Percentiles rank a stretch among this genome's conserved stretches.
Conservation (phyloP, 768 basidiomycete genomes). For the Paxillus ammoniavirescens region DNA sequence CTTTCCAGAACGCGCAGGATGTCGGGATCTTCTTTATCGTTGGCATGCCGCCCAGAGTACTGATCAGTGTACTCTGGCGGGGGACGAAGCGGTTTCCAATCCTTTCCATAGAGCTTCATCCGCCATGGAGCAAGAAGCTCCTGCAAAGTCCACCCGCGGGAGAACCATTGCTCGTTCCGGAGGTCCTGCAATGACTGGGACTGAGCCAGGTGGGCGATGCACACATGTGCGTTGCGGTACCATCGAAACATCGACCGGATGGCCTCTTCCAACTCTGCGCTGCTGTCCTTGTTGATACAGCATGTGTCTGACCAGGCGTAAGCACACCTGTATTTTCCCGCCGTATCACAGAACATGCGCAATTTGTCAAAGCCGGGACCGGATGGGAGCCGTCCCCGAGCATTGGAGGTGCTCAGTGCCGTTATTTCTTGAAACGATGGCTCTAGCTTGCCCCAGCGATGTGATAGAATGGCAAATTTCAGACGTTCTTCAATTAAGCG, state of each 20-base stretch:
- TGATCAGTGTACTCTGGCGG: no score
- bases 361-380: constrained; percentile 28
- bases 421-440: constrained; percentile 25
- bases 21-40: constrained; percentile 22
- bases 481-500: constrained; percentile 20
- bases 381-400: constrained; percentile 17
- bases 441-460: constrained; percentile 24
- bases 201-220: constrained; percentile 22
- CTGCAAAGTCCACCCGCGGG: constrained; percentile 20
- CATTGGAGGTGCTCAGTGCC: constrained; percentile 10
- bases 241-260: constrained; percentile 24
- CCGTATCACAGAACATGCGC: constrained; percentile 26
- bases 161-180: constrained; percentile 23
- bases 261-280: constrained; percentile 27
- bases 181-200: constrained; percentile 22
- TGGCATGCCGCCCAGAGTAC: background rate
- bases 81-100: constrained; percentile 22
- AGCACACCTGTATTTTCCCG: constrained; percentile 23
- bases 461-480: constrained; percentile 27
- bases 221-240: constrained; percentile 24
- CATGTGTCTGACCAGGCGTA: constrained; percentile 29
- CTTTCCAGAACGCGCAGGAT: constrained; percentile 15
- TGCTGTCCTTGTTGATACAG: constrained; percentile 27
- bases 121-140: constrained; percentile 23
- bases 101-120: constrained; percentile 22